Base-by-base conservation (phyloP, 1,284 basidiomycete species). In the Hypsizygus ulmarius region DNA sequence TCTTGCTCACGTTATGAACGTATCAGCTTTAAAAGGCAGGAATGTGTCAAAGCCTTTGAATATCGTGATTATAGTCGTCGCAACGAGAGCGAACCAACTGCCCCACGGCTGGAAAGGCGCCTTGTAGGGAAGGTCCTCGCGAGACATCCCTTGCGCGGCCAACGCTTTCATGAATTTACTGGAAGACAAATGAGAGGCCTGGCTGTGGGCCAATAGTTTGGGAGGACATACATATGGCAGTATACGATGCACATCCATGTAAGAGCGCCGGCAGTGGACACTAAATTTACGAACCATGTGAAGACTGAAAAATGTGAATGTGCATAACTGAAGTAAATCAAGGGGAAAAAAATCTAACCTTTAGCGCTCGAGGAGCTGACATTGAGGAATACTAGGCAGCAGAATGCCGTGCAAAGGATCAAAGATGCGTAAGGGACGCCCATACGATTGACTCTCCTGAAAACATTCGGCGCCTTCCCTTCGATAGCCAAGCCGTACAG, bases 31-130 rank as follows among this genome's bases (percentile, higher is more conserved):
- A 57, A 73, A 81, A 1, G 82, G 79, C 15, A 82, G 67, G 62
- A 83, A 83, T 0, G 82, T 74, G 63, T 89, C 85, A 58, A 87
- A 87, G 29, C 80, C 81, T 64, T 82, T 82, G 65, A 89, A 88
- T 35, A 89, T 52, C 6, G 79, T 78, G 57, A 89, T 81, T 53
- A 86, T 69, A 2, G 55, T 68, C 3, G 85, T 87, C 36, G 72
- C 64, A 30, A 77, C 63, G 25, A 90, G 64, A 28, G 81, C 81
- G 59, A 84, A 77, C 74, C 77, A 84, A 28, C 76, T 76, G 8
- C 81, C 81, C 59, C 67, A 83, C 10, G 81, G 79, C 60, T 84
- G 81, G 62, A 81, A 75, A 2, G 82, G 82, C 5, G 86, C 84
- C 59, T 79, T 81, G 67, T 84, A 91, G 1, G 84, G 82, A 11